Base-by-base conservation (phyloP, 257 asterid species). In the Forsythia viridissima region DNA sequence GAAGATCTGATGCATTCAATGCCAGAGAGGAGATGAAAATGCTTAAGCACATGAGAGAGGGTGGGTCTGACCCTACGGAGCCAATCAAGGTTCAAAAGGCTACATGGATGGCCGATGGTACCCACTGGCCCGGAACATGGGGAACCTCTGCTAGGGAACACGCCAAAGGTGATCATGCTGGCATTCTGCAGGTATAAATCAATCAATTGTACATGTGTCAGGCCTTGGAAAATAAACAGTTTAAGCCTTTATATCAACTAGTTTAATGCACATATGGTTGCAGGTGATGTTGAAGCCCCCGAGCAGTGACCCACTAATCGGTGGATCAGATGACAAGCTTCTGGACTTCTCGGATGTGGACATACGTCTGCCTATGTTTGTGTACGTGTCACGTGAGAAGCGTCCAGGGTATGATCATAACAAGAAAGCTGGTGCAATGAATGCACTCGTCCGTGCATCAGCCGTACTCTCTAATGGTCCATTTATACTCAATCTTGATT, bases 71-170 rank as follows among this genome's bases (percentile, higher is more conserved):
- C 55, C 76, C 86, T 18, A 9, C 85, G 13, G 94, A 88, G 77
- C 82, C 86, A 0, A 82, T 88, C 66, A 88, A 88, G 80, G 84
- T 87, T 76, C 85, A 63, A 4, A 90, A 88, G 84, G 87, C 92
- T 40, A 90, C 94, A 0, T 90, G 94, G 94, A 90, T 90, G 94
- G 94, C 94, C 0, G 94, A 90, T 24, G 94, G 94, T n/a, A 88
- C 92, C 3, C 94, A 90, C 34, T 90, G 94, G 92, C 94, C 94
- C 0, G 94, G 94, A 6, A 85, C 92, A 16, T 90, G 94, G 94
- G 80, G 80, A 0, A 15, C 21, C 48, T 30, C 89, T 0, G 55
- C 89, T 0, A 81, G 88, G 0, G 94, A 90, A 8, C 94, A 90
- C 43, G 85, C 89, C 41, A 90, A 86, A 68, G 94, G 94, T 0